phyloP scores from a whole-genome alignment of 2,329 filamentous ascomycete genomes.

The Claviceps maximensis region DNA sequence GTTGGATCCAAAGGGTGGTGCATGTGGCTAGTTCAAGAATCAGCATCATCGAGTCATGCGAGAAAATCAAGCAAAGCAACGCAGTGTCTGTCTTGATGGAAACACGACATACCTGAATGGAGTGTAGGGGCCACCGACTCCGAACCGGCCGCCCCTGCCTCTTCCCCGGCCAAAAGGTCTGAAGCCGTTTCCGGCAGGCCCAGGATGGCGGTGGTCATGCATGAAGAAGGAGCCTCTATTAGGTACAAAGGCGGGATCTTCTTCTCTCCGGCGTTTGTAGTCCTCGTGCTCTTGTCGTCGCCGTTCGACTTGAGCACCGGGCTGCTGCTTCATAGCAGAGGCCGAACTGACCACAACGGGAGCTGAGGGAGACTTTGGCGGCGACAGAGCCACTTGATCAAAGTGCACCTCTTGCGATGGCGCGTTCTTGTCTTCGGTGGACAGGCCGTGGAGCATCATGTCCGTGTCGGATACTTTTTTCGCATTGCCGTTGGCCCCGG shows the following conservation, averaged over 20 bases:
- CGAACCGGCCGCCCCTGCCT: constrained; percentile 48
- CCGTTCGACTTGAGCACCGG: constrained; percentile 51
- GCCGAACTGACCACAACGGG: constrained; percentile 43
- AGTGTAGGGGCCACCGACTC: constrained; percentile 41
- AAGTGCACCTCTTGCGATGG: constrained; percentile 33
- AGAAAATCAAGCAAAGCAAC: background rate
- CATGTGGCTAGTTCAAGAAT: constrained; percentile 19
- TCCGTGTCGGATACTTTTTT: constrained; percentile 39
- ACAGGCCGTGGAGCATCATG: constrained; percentile 43
- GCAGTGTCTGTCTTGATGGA: background rate
- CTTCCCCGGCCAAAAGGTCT: constrained; percentile 55
- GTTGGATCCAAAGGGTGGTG: constrained; percentile 44
- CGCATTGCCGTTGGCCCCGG: constrained; percentile 19
- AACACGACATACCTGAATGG: constrained; percentile 47
- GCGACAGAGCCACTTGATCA: constrained; percentile 27
- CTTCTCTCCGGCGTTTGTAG: constrained; percentile 75
- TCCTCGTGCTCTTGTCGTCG: constrained; percentile 81
- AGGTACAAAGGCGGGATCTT: constrained; percentile 85
- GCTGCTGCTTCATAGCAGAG: constrained; percentile 29
- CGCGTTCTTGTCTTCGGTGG: constrained; percentile 28
- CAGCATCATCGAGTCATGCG: constrained; percentile 9
- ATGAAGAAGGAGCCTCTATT: constrained; percentile 94
- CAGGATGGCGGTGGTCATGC: constrained; percentile 78
- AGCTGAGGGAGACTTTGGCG: constrained; percentile 28
- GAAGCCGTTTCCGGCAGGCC: constrained; percentile 66